These are phyloP conservation scores for Zelopaecilomyces penicillatus DNA, from an alignment of 2,329 filamentous ascomycete genomes.

Conservation along the genomic window DNA sequence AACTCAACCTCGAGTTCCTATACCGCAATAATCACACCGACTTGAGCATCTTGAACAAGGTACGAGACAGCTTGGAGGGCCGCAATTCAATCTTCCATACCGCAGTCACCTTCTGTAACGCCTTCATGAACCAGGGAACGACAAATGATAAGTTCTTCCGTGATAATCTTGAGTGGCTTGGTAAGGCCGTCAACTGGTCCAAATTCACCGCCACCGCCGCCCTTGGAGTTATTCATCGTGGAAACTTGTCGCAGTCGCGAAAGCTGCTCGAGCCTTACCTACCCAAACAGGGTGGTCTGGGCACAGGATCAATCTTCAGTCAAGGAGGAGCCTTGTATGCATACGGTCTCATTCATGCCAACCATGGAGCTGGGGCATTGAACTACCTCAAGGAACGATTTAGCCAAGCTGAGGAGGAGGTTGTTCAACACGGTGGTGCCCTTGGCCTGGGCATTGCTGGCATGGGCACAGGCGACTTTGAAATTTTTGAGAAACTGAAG, in stretches of 20 bases:
- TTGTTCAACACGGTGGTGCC: constrained; percentile 93
- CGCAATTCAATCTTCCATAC: constrained; percentile 98
- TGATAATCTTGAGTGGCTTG: constrained; percentile 94
- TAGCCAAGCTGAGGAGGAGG: constrained; percentile 70
- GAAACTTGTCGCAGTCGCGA: constrained; percentile 85
- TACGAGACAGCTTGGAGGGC: constrained; percentile 89
- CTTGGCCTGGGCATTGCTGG: constrained; percentile 92
- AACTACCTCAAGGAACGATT: constrained; percentile 73
- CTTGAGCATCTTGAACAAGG: constrained; percentile 85
- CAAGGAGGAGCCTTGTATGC: constrained; percentile 94
- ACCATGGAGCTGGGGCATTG: constrained; percentile 86
- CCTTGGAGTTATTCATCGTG: constrained; percentile 90
- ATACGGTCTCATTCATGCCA: constrained; percentile 92
- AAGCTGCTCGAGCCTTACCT: constrained; percentile 94
- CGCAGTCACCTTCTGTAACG: constrained; percentile 93
- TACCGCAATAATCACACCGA: constrained; percentile 94
- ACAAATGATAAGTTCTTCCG: constrained; percentile 98
- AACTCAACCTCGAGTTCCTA: constrained; percentile 90
- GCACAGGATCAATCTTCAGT: constrained; percentile 82
- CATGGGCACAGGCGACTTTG: constrained; percentile 89
- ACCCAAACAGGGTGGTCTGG: constrained; percentile 65
- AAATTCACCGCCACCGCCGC: constrained; percentile 98
- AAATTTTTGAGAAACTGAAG: constrained; percentile 86
- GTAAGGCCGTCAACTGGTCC: constrained; percentile 98
- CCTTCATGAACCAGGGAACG: constrained; percentile 98